phyloP scores from a whole-genome alignment of 2,329 filamentous ascomycete species.

The Dendrostoma leiphaemia region DNA sequence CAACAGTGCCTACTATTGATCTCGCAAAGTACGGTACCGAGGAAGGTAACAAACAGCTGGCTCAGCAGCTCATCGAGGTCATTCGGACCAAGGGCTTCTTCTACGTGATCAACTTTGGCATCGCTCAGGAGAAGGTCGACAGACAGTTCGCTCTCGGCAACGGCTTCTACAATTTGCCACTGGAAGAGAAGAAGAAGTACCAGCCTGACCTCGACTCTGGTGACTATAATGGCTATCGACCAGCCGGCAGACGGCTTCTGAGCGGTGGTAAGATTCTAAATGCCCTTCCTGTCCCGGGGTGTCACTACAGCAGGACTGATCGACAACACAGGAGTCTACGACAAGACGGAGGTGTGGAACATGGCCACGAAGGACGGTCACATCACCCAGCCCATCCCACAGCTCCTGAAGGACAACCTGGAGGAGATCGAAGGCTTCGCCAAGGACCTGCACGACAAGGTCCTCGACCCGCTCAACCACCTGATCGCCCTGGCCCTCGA shows the following conservation, averaged over 20 bases:
- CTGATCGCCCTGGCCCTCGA: slow-evolving; percentile 58
- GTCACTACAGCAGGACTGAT: too few relatives aligned
- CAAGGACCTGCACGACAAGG: slow-evolving; percentile 37
- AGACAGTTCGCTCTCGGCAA: slow-evolving; percentile 60
- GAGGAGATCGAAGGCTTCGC: slow-evolving; percentile 33
- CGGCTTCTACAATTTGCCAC: slow-evolving; percentile 54
- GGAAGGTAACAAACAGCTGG: slow-evolving; percentile 52
- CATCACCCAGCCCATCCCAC: slow-evolving; percentile 32
- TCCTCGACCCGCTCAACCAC: slow-evolving; percentile 49
- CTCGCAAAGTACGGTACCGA: slow-evolving; percentile 52
- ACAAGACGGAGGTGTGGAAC: slow-evolving; percentile 40
- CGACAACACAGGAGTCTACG: too few relatives aligned
- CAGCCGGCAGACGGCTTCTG: slow-evolving; percentile 39
- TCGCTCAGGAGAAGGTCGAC: slow-evolving; percentile 59
- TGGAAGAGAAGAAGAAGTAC: slow-evolving; percentile 59
- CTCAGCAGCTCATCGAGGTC: slow-evolving; percentile 53
- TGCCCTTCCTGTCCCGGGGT: too few relatives aligned
- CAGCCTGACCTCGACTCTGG: slow-evolving; percentile 48
- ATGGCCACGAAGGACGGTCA: slow-evolving; percentile 28
- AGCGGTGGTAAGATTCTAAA: too few relatives aligned
- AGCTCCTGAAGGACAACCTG: slow-evolving; percentile 30
- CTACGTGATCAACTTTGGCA: slow-evolving; percentile 61
- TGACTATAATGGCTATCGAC: slow-evolving; percentile 57
- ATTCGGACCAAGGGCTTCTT: slow-evolving; percentile 55
- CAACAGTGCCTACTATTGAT: slow-evolving; percentile 43